Conservation (phyloP, 1,284 basidiomycete genomes). For the Papiliotrema terrestris region DNA sequence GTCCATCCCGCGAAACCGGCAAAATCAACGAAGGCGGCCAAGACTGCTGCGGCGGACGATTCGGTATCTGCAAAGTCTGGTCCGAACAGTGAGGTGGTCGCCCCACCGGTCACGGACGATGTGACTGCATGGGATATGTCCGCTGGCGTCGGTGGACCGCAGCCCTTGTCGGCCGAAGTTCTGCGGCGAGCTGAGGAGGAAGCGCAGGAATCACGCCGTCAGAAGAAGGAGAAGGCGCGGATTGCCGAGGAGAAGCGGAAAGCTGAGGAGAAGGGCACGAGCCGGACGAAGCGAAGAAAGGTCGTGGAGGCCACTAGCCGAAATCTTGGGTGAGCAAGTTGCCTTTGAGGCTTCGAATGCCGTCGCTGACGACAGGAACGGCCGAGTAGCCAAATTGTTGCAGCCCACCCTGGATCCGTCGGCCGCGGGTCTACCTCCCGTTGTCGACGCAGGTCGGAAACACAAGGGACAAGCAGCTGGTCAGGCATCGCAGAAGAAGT, state of each 20-base stretch:
- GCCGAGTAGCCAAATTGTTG: background rate
- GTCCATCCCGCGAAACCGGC: conserved; percentile 1
- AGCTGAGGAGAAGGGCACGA: background rate
- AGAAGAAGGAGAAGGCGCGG: conserved; percentile 1
- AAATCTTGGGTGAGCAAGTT: conserved; percentile 14
- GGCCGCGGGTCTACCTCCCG: background rate
- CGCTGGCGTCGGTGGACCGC: conserved; percentile 4
- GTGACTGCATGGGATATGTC: conserved; percentile 17
- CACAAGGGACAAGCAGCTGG: background rate
- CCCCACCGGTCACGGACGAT: conserved; percentile 8
- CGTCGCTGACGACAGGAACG: background rate
- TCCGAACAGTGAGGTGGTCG: too few relatives aligned
- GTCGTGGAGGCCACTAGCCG: conserved; percentile 8
- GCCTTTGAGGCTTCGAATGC: background rate
- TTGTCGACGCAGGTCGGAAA: background rate
- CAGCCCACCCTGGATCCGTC: background rate
- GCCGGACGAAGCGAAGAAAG: conserved; percentile 16
- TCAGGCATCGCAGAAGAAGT: conserved; percentile 9
- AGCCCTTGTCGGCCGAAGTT: conserved; percentile 14
- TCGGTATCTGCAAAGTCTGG: too few relatives aligned
- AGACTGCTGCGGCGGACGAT: too few relatives aligned
- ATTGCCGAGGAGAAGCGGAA: background rate
- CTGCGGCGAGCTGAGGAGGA: conserved; percentile 13
- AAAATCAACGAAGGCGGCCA: background rate
- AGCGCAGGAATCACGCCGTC: conserved; percentile 8